These are phyloP conservation scores for Epichloe typhina DNA, from an alignment of 2,329 filamentous ascomycete species.

Conservation along the genomic window DNA sequence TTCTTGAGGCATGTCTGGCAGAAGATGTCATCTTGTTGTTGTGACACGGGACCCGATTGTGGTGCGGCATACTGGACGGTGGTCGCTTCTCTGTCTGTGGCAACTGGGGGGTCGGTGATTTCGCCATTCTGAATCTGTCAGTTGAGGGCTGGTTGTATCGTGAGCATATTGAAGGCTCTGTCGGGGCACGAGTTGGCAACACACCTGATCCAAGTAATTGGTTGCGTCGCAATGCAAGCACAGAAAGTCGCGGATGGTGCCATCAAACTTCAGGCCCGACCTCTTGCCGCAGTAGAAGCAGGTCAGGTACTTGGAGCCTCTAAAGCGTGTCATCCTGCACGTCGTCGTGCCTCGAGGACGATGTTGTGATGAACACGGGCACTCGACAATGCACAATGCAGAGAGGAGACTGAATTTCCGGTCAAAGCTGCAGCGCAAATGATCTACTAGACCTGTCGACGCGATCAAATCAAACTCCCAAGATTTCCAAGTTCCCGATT, in stretches of 20 bases:
- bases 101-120: constrained; percentile 76
- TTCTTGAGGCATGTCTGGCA: constrained; percentile 80
- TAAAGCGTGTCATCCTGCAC: constrained; percentile 29
- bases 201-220: constrained; percentile 80
- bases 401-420: neutral
- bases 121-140: constrained; percentile 54
- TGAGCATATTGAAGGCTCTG: neutral
- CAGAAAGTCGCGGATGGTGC: constrained; percentile 49
- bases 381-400: neutral
- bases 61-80: constrained; percentile 33
- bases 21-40: constrained; percentile 30
- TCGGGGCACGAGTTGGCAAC: neutral
- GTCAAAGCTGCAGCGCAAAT: neutral
- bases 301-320: constrained; percentile 33
- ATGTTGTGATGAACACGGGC: constrained; percentile 2
- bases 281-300: constrained; percentile 79
- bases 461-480: neutral
- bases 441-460: neutral
- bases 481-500: neutral
- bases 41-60: constrained; percentile 18
- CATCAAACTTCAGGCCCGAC: constrained; percentile 46
- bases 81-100: constrained; percentile 31
- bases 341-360: constrained; percentile 4
- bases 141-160: accelerated
- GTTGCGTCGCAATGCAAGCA: constrained; percentile 71